Percentiles rank a stretch among this genome's conserved stretches.
These are phyloP conservation scores for Dysphania ambrosioides DNA, from an alignment of 148 eudicot genomes.

Conservation along the genomic window DNA sequence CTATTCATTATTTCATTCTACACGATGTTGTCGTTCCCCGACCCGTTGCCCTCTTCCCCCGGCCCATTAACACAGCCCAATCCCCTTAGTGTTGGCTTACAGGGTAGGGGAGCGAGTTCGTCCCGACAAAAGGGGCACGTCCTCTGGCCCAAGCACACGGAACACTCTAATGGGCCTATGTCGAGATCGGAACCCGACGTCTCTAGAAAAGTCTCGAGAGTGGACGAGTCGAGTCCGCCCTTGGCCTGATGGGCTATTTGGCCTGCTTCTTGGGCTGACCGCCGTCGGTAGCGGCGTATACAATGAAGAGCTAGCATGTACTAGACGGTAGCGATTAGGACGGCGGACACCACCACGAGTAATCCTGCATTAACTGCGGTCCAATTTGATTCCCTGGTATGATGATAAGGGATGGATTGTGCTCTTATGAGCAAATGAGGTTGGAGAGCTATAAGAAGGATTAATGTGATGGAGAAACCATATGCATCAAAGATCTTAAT, in stretches of 20 bases:
- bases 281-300: not conserved
- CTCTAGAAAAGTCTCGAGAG: not conserved
- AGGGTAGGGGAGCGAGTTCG: not conserved
- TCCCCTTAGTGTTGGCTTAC: not conserved
- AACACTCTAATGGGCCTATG: constrained; percentile 3
- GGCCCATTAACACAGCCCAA: not conserved
- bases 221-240: not conserved
- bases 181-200: not conserved
- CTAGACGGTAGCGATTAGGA: not conserved
- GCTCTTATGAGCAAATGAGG: not conserved
- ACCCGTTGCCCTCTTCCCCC: not conserved
- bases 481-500: no score
- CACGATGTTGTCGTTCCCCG: not conserved
- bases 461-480: not conserved
- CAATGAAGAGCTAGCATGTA: not conserved
- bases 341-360: not conserved
- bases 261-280: not conserved
- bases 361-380: not conserved
- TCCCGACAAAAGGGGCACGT: constrained; percentile 27
- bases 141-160: constrained; percentile 6
- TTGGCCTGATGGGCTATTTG: not conserved
- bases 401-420: not conserved
- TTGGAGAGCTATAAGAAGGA: not conserved
- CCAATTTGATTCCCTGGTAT: not conserved
- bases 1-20: no score